phyloP scores from a whole-genome alignment of 2,329 filamentous ascomycete species.

The Cytospora paraplurivora region DNA sequence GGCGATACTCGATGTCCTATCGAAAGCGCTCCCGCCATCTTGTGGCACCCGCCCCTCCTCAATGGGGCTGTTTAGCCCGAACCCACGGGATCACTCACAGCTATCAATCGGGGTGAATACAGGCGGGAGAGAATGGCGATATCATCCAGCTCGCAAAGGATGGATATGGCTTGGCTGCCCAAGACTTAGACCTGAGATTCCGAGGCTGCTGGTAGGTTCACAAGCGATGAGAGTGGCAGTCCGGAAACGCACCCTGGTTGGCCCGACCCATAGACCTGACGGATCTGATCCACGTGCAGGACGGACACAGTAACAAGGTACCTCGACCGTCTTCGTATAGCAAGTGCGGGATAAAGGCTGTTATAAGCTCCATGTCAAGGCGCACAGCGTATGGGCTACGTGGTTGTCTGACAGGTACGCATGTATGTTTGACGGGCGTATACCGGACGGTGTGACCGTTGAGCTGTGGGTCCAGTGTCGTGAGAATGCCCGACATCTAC shows the following conservation, averaged over 20 bases:
- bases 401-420: not conserved
- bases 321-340: not conserved
- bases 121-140: not conserved
- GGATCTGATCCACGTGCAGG: not conserved
- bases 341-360: not conserved
- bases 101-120: conserved; percentile 13
- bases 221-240: not conserved
- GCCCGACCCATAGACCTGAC: not conserved
- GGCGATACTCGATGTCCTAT: conserved; percentile 3
- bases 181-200: not conserved
- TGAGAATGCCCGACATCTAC: not conserved
- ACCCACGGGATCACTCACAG: conserved; percentile 20
- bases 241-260: not conserved
- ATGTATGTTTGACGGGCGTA: not conserved
- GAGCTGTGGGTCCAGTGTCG: not conserved
- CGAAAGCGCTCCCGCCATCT: not conserved
- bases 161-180: not conserved
- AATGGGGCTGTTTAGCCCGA: conserved; percentile 23
- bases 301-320: not conserved
- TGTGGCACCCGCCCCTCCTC: conserved; percentile 12
- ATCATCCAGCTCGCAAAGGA: not conserved
- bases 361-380: not conserved
- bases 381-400: not conserved
- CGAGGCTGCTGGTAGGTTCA: not conserved
- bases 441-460: not conserved